phyloP scores from a whole-genome alignment of 768 basidiomycete genomes.

The Rhodosporidiobolus sp. region DNA sequence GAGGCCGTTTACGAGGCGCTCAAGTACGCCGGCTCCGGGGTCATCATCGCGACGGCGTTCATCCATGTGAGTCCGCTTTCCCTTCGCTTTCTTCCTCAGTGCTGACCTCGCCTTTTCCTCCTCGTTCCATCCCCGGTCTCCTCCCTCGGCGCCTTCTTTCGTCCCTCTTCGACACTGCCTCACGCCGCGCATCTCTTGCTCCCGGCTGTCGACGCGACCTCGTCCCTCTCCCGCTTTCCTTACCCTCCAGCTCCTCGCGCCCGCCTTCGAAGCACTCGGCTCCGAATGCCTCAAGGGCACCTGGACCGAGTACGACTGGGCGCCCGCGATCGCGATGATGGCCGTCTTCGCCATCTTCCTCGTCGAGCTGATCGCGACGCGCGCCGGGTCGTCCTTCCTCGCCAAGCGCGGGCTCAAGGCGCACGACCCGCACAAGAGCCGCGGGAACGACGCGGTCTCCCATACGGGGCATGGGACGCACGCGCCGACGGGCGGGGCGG shows the following conservation, averaged over 20 bases:
- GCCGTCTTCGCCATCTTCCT: constrained; percentile 82
- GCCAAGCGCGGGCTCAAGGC: constrained; percentile 61
- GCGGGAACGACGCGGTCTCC: constrained; percentile 17
- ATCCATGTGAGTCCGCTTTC: constrained; percentile 44
- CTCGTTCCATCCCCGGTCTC: too few relatives aligned
- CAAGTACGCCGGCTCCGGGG: constrained; percentile 26
- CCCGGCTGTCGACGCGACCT: too few relatives aligned
- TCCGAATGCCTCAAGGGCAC: constrained; percentile 65
- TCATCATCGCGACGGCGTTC: constrained; percentile 71
- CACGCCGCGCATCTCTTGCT: too few relatives aligned
- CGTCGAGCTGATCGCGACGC: constrained; percentile 78
- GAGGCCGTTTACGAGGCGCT: constrained; percentile 14
- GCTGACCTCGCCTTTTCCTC: not conserved
- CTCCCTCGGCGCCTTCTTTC: too few relatives aligned
- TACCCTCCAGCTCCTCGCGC: constrained; percentile 52
- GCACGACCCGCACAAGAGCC: constrained; percentile 62
- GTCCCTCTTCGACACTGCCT: constrained; percentile 50
- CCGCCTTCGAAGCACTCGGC: constrained; percentile 67
- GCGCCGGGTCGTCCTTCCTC: constrained; percentile 75
- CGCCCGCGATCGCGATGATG: constrained; percentile 72
- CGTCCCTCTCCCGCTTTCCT: constrained; percentile 58
- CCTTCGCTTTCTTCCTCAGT: not conserved
- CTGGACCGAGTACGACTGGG: constrained; percentile 61
- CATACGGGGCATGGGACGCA: constrained; percentile 26
- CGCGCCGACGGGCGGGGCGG: constrained; percentile 27